Conservation (phyloP, 2,329 filamentous ascomycete species). For the Fusarium sp. region DNA sequence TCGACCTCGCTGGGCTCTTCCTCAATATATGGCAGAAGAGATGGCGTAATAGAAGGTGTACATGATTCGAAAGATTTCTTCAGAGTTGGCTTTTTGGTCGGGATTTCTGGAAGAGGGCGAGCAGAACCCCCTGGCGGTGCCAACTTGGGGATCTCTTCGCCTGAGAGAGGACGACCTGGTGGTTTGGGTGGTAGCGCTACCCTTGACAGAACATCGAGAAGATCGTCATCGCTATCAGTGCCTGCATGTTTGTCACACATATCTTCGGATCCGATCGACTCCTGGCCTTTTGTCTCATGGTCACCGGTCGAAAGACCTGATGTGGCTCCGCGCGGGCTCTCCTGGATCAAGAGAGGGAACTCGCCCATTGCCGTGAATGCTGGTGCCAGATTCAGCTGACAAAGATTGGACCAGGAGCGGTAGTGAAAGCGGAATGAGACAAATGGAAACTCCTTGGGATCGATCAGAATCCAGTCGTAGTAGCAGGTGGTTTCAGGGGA, state of each 20-base stretch:
- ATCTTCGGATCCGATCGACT: neutral
- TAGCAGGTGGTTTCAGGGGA: conserved; percentile 62
- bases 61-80: conserved; percentile 14
- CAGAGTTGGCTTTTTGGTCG: conserved; percentile 4
- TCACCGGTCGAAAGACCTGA: neutral
- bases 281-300: neutral
- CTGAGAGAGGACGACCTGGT: neutral
- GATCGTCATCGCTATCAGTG: neutral
- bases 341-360: neutral
- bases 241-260: too few relatives aligned
- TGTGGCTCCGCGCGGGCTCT: neutral
- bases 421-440: conserved; percentile 69
- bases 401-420: conserved; percentile 62
- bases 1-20: conserved; percentile 30
- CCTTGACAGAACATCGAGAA: neutral
- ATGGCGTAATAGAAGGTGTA: conserved; percentile 16
- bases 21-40: conserved; percentile 37
- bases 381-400: conserved; percentile 62
- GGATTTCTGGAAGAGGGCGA: conserved; percentile 41
- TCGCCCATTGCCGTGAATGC: neutral
- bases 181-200: neutral
- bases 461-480: conserved; percentile 65
- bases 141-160: neutral
- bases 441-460: conserved; percentile 64
- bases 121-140: neutral